Base-by-base conservation (phyloP, 2,329 filamentous ascomycete genomes). In the Penicillium olsonii region DNA sequence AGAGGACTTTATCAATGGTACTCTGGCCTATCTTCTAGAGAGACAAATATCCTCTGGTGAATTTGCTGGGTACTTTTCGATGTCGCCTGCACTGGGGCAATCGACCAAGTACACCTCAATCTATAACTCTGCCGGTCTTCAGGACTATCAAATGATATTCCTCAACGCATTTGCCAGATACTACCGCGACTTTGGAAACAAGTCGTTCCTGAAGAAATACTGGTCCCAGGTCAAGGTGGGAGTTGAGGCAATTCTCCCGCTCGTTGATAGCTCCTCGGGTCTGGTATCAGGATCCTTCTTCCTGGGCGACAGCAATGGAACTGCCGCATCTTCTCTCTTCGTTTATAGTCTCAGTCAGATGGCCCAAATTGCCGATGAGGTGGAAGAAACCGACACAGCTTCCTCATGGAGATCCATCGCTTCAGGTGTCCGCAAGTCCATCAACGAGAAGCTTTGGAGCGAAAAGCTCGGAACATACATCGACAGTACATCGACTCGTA, bases 181-280 rank as follows among this genome's bases (percentile, higher is more conserved):
- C 50, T 71, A 63, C 40, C 70, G 69, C 0, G 50, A 68, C 14
- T 65, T 62, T 3, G 65, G 59, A 9, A 44, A 47, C 4, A 64
- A 67, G 18, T 65, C 61, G 0, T 74, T 70, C 53, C 53, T 63
- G 9, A 66, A 74, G 9, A 39, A 24, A 8, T 33, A 37, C 35
- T 33, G 24, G 42, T 22, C 10, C 10, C 7, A 18, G 18, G 26
- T 39, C 27, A 33, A 39, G 35, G 15, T 18, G 1, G 18, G 34
- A 20, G 17, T 15, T 7, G n/a, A 38, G 12, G 18, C 26, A 2
- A 31, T 39, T 17, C 14, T 45, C 10, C n/a, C 26, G 12, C 35
- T 39, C 14, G 24, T 40, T 12, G 15, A 26, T 14, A 34, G 15
- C 27, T 40, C 26, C n/a, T 34, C 27, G 2, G 11, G 19, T 6